Conservation (phyloP, 345 rosid species). For the Euphorbia peplus region DNA sequence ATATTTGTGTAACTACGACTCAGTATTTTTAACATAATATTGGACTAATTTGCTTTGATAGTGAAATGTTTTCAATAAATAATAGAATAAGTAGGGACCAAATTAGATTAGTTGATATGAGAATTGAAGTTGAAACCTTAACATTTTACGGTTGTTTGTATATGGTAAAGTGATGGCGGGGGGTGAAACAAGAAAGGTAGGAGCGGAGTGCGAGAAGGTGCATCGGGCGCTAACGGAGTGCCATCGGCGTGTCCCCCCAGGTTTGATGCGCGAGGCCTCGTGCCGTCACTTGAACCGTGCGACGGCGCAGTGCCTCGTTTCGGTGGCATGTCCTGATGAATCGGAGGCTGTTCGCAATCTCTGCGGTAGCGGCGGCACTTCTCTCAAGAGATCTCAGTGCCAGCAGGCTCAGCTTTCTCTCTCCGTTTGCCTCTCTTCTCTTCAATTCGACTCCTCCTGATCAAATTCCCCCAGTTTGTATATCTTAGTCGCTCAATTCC, state of each 20-base stretch:
- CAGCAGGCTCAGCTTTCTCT: conserved; percentile 75
- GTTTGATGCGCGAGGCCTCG: conserved; percentile 39
- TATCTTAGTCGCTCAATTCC: too few species aligned
- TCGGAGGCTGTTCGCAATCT: conserved; percentile 68
- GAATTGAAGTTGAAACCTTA: too few species aligned
- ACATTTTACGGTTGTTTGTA: too few species aligned
- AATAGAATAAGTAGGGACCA: too few species aligned
- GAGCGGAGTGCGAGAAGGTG: conserved; percentile 53
- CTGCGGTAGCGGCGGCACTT: conserved; percentile 84
- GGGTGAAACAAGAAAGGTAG: neutral
- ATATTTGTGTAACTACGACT: too few species aligned
- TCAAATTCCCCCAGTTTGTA: too few species aligned
- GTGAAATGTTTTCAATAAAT: too few species aligned
- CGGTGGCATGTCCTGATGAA: conserved; percentile 68
- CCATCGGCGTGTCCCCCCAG: conserved; percentile 59
- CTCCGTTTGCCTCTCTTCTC: conserved; percentile 50
- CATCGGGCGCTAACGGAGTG: conserved; percentile 60
- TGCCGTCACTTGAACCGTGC: conserved; percentile 78
- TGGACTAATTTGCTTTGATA: too few species aligned
- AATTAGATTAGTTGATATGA: too few species aligned
- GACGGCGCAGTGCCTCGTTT: conserved; percentile 70
- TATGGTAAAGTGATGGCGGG: neutral
- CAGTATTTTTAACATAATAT: too few species aligned
- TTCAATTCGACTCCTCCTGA: conserved; percentile 23
- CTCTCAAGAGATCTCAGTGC: conserved; percentile 75